Base-by-base conservation (phyloP, 768 basidiomycete genomes). In the Trichaptum fuscoviolaceum region DNA sequence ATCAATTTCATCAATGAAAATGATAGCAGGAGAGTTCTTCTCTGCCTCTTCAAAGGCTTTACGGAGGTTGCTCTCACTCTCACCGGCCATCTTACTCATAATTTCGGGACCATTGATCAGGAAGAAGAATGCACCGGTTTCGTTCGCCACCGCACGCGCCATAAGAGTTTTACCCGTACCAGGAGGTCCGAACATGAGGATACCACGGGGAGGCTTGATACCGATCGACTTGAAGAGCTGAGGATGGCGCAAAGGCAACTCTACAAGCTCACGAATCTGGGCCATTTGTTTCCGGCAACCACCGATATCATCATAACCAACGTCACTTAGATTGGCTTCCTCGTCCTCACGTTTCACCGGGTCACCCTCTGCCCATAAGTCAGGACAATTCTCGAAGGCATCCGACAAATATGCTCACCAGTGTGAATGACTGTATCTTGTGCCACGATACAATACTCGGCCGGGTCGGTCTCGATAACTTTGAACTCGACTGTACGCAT, bases 71-170 rank as follows among this genome's bases (percentile, higher is more conserved):
- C 92, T 95, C 77, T 99, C 97, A 75, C 88, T 90, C 81, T 99
- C 97, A 71, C 97, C 97, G 64, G 97, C 97, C 97, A 99, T 99
- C 84, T 99, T 99, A 72, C 91, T 93, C 97, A 99, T 99, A 77
- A 99, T 99, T 79, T 99, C 97, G 63, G 97, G 97, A 64, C 97
- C 97, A 75, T 99, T 99, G 81, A 99, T 99, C 63, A 99, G 82
- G 89, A 99, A 99, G 86, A 99, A 99, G 87, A 99, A 99, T 18
- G 97, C 97, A 63, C 97, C 97, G 27, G 97, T 99, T 80, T 99
- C 97, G 76, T 99, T 99, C 69, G 97, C 97, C 61, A 99, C 97
- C 7, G 97, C 97, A 71, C 97, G 90, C 63, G 97, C 97, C 96
- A 99, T 99, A 70, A 99, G 86, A 7, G 97, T 99, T 82, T 99